These are phyloP conservation scores for Quercus engelmannii DNA, from an alignment of 306 rosid genomes.

Conservation along the genomic window DNA sequence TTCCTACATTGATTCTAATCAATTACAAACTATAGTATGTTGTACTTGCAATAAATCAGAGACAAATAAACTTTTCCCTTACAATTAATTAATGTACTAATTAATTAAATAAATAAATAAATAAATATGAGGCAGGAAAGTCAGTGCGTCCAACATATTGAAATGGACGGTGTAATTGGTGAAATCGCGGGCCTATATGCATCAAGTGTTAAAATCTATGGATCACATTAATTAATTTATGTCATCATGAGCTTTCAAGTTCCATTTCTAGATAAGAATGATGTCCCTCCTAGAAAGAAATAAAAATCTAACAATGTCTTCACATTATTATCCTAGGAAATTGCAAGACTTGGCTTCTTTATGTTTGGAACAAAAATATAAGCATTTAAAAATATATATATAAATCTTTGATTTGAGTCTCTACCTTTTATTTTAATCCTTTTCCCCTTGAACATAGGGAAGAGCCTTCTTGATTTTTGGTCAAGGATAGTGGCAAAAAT, in stretches of 20 bases:
- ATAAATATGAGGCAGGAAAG: not conserved
- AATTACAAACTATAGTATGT: not conserved
- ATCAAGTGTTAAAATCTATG: slow-evolving; percentile 15
- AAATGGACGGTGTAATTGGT: slow-evolving; percentile 27
- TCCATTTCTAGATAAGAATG: slow-evolving; percentile 14
- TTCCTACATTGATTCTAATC: not conserved
- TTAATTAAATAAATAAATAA: not conserved
- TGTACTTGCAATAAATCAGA: not conserved
- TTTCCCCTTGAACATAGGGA: too few species aligned
- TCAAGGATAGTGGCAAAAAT: too few species aligned
- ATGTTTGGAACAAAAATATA: not conserved
- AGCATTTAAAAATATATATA: not conserved
- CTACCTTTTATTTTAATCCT: not conserved
- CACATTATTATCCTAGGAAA: slow-evolving; percentile 22
- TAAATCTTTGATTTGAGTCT: not conserved
- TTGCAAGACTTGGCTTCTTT: slow-evolving; percentile 25
- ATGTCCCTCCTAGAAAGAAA: slow-evolving; percentile 11
- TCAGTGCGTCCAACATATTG: slow-evolving; percentile 38
- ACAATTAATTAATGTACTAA: not conserved
- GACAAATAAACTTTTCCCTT: not conserved
- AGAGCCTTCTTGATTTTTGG: too few species aligned
- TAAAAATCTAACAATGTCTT: slow-evolving; percentile 4
- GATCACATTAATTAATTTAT: not conserved
- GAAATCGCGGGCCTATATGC: slow-evolving; percentile 25
- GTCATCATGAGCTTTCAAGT: slow-evolving; percentile 30